Conservation (phyloP, 2,329 filamentous ascomycete species). For the Aspergillus hortae region DNA sequence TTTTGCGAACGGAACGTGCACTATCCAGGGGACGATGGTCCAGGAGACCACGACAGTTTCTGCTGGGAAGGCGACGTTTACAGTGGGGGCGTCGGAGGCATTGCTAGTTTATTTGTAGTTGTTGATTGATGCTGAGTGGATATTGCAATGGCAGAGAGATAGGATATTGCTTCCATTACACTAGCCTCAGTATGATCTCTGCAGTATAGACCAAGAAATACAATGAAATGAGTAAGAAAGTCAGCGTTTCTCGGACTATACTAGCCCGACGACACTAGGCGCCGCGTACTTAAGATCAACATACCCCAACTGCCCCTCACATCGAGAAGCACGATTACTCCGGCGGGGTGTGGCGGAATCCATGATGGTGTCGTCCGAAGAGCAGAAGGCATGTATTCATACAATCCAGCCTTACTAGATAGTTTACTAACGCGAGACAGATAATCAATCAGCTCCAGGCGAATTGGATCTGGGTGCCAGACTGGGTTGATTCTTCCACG, state of each 20-base stretch:
- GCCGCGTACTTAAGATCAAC: neutral
- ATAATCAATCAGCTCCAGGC: conserved; percentile 11
- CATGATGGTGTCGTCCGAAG: conserved; percentile 1
- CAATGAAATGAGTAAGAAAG: conserved; percentile 27
- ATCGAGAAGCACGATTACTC: neutral
- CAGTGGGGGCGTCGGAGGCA: conserved; percentile 47
- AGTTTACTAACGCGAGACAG: conserved; percentile 1
- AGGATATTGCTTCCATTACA: too few species aligned
- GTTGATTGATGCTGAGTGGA: conserved; percentile 19
- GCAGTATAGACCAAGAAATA: conserved; percentile 25
- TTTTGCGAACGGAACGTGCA: conserved; percentile 47
- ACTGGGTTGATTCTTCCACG: conserved; percentile 9
- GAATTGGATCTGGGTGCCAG: conserved; percentile 12
- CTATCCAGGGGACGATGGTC: conserved; percentile 35
- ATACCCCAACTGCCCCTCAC: neutral
- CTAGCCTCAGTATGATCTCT: conserved; percentile 3
- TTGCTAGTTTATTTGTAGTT: conserved; percentile 44
- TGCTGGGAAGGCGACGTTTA: conserved; percentile 37
- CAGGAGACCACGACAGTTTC: conserved; percentile 15
- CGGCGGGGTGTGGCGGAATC: neutral
- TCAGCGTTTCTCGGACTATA: conserved; percentile 11
- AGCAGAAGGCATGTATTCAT: conserved; percentile 4
- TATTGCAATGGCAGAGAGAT: conserved; percentile 34
- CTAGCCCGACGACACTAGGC: neutral
- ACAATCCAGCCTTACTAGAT: neutral